phyloP scores from a whole-genome alignment of 805 yeast genomes.

The Yarrowia keelungensis region DNA sequence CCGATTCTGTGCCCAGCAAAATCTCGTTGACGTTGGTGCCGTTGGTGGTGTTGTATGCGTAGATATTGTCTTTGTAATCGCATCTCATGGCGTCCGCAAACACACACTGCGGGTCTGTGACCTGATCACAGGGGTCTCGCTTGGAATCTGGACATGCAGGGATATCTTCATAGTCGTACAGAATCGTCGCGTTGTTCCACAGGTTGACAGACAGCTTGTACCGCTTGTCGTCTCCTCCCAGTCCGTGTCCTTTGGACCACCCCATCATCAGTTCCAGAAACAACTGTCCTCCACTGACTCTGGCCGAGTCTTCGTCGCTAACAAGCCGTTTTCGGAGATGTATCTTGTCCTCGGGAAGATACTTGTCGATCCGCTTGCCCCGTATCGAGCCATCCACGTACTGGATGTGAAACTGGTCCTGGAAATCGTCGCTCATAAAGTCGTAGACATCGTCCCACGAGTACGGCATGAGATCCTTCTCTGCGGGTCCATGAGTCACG shows the following conservation, averaged over 20 bases:
- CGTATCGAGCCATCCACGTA: conserved; percentile 26
- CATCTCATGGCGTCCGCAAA: conserved; percentile 2
- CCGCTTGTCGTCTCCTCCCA: conserved; percentile 15
- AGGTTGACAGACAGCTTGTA: conserved; percentile 26
- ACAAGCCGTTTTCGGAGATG: conserved; percentile 18
- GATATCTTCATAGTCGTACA: conserved; percentile 22
- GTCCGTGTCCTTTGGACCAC: conserved; percentile 25
- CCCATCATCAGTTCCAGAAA: conserved; percentile 28
- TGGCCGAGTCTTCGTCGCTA: conserved; percentile 20
- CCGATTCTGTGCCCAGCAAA: conserved; percentile 1
- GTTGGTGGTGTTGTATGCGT: conserved; percentile 33
- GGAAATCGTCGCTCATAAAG: conserved; percentile 24
- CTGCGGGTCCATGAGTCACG: not conserved
- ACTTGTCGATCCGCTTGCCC: conserved; percentile 14
- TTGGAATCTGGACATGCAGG: not conserved
- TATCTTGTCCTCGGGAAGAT: not conserved
- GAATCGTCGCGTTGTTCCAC: conserved; percentile 23
- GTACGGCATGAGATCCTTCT: conserved; percentile 8
- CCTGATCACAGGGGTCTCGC: not conserved
- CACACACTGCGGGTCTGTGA: conserved; percentile 3
- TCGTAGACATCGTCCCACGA: conserved; percentile 33
- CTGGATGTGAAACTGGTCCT: conserved; percentile 23
- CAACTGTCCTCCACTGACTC: conserved; percentile 20
- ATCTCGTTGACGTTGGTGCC: conserved; percentile 13
- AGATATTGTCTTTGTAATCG: conserved; percentile 12